These are phyloP conservation scores for Lignosus rhinocerotis DNA, from an alignment of 1,284 basidiomycete species.

Conservation along the genomic window DNA sequence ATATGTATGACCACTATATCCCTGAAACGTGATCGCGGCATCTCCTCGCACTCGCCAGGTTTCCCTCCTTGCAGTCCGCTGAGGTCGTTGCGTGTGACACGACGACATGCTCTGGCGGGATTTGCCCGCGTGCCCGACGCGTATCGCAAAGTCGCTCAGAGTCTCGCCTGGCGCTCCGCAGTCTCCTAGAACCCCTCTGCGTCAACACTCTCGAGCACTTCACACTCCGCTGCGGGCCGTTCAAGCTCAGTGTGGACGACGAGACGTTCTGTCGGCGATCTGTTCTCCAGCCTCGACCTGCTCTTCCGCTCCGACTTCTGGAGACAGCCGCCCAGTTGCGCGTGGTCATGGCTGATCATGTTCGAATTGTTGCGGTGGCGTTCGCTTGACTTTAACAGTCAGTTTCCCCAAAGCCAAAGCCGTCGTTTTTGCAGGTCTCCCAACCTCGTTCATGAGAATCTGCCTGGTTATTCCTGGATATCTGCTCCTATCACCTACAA, in stretches of 20 bases:
- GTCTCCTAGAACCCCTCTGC: background rate
- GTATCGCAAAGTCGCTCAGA: background rate
- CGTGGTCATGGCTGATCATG: background rate
- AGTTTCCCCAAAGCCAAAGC: no score
- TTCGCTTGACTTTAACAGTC: no score
- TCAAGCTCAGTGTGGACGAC: background rate
- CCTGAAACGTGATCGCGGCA: background rate
- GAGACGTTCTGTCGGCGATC: background rate
- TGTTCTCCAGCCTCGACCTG: background rate
- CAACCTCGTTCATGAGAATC: no score
- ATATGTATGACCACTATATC: background rate
- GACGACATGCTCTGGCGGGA: background rate
- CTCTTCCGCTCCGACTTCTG: background rate
- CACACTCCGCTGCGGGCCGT: background rate
- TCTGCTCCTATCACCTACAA: no score
- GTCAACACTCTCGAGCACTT: background rate
- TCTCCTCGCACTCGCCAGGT: background rate
- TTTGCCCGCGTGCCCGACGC: background rate
- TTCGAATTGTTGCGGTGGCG: background rate
- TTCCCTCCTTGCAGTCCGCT: background rate
- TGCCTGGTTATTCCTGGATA: no score
- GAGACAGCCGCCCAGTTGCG: background rate
- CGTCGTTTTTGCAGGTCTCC: no score
- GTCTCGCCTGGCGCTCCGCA: background rate
- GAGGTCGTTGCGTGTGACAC: background rate